Evolutionary conservation across 495 filamentous ascomycete species (phyloP), one percentile per base, ranked within the genome.

Genomic region (Talaromyces stipitatus): DNA sequence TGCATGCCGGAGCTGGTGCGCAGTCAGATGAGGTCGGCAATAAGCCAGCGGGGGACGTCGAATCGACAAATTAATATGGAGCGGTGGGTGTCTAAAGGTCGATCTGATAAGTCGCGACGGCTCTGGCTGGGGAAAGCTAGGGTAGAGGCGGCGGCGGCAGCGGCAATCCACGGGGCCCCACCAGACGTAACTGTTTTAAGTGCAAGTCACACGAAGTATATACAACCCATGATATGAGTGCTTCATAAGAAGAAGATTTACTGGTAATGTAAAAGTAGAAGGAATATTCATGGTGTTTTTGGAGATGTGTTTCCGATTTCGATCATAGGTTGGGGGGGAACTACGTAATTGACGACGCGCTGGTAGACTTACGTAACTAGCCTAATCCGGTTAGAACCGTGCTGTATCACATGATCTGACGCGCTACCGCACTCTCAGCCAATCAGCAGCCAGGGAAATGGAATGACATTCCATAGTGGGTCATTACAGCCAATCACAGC

Each of bases 1-100:
- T 45, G 48, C 60, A 33, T 57, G 58, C 38, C 24, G 64, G 47
- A 54, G 46, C 28, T 54, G 18, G 23, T 57, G 51, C 54, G 33
- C 32, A 36, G 28, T 38, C 20, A 23, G 29, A 26, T 41, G 32
- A 43, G 24, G 32, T 26, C 22, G 38, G n/a, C 16, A 41, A 45
- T 41, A 22, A 23, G 45, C 30, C 30, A 33, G 24, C 12, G 20
- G 20, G 14, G 12, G 22, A 24, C 24, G 20, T 48, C 36, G 18
- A 41, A 18, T 36, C 8, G 5, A 41, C 36, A 41, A n/a, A 41
- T 18, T 18, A 41, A 16, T 41, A 41, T 41, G 36, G 36, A 41
- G 36, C 36, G n/a, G 36, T 41, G 36, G 36, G 36, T 41, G 5
- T 16, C n/a, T 3, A 16, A 16, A 1, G n/a, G 36, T 41, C 36